These are phyloP conservation scores for Phaeophleospora eucalypticola DNA, from an alignment of 2,329 filamentous ascomycete genomes.

Conservation along the genomic window DNA sequence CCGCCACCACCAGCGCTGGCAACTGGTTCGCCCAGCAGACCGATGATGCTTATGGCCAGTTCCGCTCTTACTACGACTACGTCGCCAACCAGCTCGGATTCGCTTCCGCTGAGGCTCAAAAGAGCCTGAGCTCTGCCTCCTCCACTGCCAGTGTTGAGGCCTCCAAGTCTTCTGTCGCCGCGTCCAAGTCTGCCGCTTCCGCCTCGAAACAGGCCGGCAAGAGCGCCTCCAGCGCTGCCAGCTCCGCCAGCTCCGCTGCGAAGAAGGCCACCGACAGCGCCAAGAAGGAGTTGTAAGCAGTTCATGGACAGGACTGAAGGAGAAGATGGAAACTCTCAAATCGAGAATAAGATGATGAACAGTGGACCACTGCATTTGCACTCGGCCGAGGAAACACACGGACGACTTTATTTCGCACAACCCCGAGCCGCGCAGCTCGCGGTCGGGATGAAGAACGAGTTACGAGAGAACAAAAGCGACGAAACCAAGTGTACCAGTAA, in stretches of 20 bases:
- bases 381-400: slow-evolving; percentile 9
- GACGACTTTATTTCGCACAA: not conserved
- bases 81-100: slow-evolving; percentile 45
- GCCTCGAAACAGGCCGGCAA: slow-evolving; percentile 32
- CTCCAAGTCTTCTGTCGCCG: slow-evolving; percentile 21
- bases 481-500: slow-evolving; percentile 17
- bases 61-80: slow-evolving; percentile 39
- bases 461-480: slow-evolving; percentile 18
- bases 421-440: slow-evolving; percentile 2
- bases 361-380: slow-evolving; percentile 3
- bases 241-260: slow-evolving; percentile 23
- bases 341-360: not conserved
- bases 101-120: slow-evolving; percentile 36
- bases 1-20: slow-evolving; percentile 54
- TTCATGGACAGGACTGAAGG: not conserved
- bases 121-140: slow-evolving; percentile 34
- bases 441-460: slow-evolving; percentile 16
- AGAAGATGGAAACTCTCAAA: not conserved
- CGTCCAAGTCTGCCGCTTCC: slow-evolving; percentile 30
- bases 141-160: slow-evolving; percentile 30
- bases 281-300: slow-evolving; percentile 45
- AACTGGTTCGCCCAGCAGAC: slow-evolving; percentile 76
- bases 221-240: slow-evolving; percentile 27
- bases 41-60: slow-evolving; percentile 49
- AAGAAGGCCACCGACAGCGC: slow-evolving; percentile 31